These are phyloP conservation scores for Henningerozyma blattae DNA, from an alignment of 805 yeast genomes.

Conservation along the genomic window DNA sequence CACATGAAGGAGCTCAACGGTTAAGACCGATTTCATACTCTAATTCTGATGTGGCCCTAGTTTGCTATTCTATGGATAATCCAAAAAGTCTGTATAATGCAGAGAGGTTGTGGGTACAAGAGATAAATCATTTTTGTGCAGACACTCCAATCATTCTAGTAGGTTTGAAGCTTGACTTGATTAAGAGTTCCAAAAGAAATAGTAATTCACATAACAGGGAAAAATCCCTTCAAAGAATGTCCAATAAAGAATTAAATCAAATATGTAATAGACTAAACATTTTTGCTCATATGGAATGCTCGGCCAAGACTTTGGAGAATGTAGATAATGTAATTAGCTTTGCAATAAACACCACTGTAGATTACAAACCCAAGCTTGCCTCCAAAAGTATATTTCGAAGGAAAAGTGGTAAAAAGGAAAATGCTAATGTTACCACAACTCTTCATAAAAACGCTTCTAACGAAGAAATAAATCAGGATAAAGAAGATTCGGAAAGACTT, in stretches of 20 bases:
- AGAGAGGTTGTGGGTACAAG: conserved; percentile 79
- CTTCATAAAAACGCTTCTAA: too few species aligned
- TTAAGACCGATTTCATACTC: conserved; percentile 70
- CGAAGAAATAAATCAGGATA: too few species aligned
- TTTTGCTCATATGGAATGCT: background rate
- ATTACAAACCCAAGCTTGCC: background rate
- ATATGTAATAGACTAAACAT: too few species aligned
- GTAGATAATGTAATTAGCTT: background rate
- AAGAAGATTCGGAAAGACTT: too few species aligned
- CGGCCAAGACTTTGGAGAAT: background rate
- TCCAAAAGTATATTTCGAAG: too few species aligned
- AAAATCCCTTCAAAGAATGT: background rate
- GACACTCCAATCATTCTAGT: conserved; percentile 65
- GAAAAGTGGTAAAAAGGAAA: too few species aligned
- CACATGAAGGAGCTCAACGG: conserved; percentile 78
- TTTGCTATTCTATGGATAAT: conserved; percentile 65
- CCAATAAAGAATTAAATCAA: background rate
- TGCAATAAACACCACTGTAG: background rate
- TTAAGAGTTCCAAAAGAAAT: too few species aligned
- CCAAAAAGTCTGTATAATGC: conserved; percentile 57
- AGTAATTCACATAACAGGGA: background rate
- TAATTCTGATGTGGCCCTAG: conserved; percentile 60
- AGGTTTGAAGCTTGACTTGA: conserved; percentile 70
- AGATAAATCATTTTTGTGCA: conserved; percentile 72
- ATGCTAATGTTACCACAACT: too few species aligned